A percentile compares a stretch with the other conserved stretches of the same genome.
These are phyloP conservation scores for Glycyrrhiza uralensis DNA, from an alignment of 306 rosid genomes.

Conservation along the genomic window DNA sequence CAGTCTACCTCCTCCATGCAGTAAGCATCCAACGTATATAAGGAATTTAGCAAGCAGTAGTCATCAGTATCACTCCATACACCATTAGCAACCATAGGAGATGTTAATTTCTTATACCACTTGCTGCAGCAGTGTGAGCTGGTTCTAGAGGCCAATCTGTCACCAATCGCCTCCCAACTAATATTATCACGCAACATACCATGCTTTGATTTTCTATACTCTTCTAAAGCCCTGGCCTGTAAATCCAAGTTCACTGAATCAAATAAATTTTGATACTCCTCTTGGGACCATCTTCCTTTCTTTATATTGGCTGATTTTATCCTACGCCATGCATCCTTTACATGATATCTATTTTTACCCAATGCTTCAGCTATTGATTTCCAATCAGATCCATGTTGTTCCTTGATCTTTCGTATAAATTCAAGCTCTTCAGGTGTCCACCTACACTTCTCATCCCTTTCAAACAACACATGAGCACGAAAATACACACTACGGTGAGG, in stretches of 20 bases:
- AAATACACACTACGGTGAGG: slow-evolving; percentile 24
- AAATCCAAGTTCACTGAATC: slow-evolving; percentile 78
- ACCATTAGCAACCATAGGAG: slow-evolving; percentile 52
- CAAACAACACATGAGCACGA: slow-evolving; percentile 65
- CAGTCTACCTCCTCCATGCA: slow-evolving; percentile 75
- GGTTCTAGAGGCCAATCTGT: slow-evolving; percentile 45
- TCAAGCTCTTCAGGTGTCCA: slow-evolving; percentile 68
- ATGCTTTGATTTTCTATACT: slow-evolving; percentile 37
- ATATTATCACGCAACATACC: slow-evolving; percentile 86
- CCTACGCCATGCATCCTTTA: slow-evolving; percentile 76
- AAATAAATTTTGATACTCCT: slow-evolving; percentile 68
- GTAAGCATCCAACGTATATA: slow-evolving; percentile 59
- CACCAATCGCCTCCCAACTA: slow-evolving; percentile 68
- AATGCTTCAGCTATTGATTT: slow-evolving; percentile 47
- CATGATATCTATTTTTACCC: slow-evolving; percentile 63
- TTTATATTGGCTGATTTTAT: slow-evolving; percentile 34
- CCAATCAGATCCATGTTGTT: slow-evolving; percentile 71
- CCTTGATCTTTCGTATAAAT: slow-evolving; percentile 31
- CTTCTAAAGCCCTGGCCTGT: slow-evolving; percentile 47
- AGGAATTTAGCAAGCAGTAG: slow-evolving; percentile 58
- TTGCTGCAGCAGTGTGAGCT: slow-evolving; percentile 42
- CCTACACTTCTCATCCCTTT: slow-evolving; percentile 34
- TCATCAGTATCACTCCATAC: slow-evolving; percentile 74
- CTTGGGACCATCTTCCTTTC: slow-evolving; percentile 61
- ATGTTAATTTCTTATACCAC: slow-evolving; percentile 69